Evolutionary conservation across 2,329 filamentous ascomycete genomes (phyloP), one percentile per base, ranked within the genome.

Genomic region (Hawksworthiomyces lignivorus): DNA sequence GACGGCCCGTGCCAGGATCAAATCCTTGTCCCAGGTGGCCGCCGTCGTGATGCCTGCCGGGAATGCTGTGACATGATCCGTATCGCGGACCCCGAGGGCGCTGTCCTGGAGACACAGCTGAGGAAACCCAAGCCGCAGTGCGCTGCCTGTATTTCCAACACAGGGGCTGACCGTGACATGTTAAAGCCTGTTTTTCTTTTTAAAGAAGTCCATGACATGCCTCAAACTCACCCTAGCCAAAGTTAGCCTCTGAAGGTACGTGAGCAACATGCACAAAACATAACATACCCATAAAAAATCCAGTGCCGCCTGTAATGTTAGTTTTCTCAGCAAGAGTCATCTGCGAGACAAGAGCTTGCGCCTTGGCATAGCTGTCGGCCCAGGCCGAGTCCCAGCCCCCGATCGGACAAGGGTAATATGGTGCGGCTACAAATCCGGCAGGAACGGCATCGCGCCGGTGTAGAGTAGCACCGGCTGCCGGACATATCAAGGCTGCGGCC

Each of bases 321-420:
- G 82, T 80, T 63, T 89, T 90, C 58, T 89, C 85, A 2, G 83
- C 84, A 43, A 90, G 61, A 0, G 84, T 89, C 84, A 90, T 86
- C 36, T 77, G 73, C 40, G 77, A 74, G 14, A 90, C 84, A 12
- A 89, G 60, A 4, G 67, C 60, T 44, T 78, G 70, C 1, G 85
- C 85, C 53, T 84, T 87, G 39, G 64, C 64, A 55, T 88, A 90
- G 51, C 82, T 82, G 15, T 74, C 73, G 18, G 66, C 65, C 85
- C 85, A 90, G 44, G 75, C 73, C 6, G 72, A 62, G 0, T 72
- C 63, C 80, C 84, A 88, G 29, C 84, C 85, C 37, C 83, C 83
- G 39, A 78, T 73, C 0, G 83, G 84, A 8, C 82, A 68, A 17
- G 84, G 84, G 56, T 87, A 88, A 57, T 83, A 87, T n/a, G 78